Conservation (phyloP, 2,329 filamentous ascomycete genomes). For the Fusarium lateritium region DNA sequence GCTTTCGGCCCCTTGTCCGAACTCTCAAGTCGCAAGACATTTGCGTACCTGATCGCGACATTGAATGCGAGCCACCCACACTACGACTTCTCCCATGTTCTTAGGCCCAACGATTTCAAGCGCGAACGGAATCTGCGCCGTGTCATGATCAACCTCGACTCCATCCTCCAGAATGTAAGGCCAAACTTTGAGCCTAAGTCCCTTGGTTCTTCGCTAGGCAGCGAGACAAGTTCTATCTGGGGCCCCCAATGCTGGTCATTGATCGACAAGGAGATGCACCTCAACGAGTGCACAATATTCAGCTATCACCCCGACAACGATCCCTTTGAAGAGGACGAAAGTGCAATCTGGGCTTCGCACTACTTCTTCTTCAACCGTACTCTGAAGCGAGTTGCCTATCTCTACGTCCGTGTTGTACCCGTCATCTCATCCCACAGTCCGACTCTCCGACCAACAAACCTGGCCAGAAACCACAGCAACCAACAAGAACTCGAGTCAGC, state of each 20-base stretch:
- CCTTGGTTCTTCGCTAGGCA: conserved; percentile 58
- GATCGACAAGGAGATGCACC: conserved; percentile 94
- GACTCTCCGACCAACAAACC: conserved; percentile 55
- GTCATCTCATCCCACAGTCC: conserved; percentile 77
- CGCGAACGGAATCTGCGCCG: conserved; percentile 83
- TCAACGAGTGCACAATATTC: conserved; percentile 91
- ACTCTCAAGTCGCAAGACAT: conserved; percentile 89
- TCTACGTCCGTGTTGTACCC: conserved; percentile 91
- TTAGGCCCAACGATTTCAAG: conserved; percentile 91
- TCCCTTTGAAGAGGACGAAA: conserved; percentile 91
- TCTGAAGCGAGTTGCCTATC: conserved; percentile 91
- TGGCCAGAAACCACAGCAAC: conserved; percentile 49
- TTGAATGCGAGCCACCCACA: conserved; percentile 92
- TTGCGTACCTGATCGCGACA: conserved; percentile 96
- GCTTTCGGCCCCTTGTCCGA: conserved; percentile 94
- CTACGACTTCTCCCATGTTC: conserved; percentile 95
- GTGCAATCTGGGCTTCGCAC: conserved; percentile 93
- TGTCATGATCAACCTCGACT: conserved; percentile 91
- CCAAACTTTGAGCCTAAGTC: conserved; percentile 69
- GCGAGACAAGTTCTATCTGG: conserved; percentile 77
- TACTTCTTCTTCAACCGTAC: conserved; percentile 98
- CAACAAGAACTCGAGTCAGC: conserved; percentile 53
- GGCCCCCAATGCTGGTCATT: conserved; percentile 91
- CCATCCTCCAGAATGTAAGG: conserved; percentile 87
- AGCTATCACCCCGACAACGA: conserved; percentile 91